Percentiles rank a stretch among this genome's conserved stretches.
These are phyloP conservation scores for Mucor saturninus DNA, from an alignment of 371 early-diverging fungal genomes.

Conservation along the genomic window DNA sequence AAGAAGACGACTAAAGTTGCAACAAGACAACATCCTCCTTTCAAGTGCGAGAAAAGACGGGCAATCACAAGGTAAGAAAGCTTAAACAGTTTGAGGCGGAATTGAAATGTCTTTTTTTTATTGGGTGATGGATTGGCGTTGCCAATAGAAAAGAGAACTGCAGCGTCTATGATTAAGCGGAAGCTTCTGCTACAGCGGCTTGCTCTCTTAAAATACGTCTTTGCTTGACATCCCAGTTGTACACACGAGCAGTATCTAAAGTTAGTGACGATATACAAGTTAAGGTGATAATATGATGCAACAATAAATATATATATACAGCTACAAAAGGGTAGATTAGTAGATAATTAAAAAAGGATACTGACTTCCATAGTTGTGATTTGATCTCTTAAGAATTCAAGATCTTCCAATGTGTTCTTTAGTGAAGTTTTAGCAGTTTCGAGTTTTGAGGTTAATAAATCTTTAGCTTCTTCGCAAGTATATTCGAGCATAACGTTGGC, in stretches of 20 bases:
- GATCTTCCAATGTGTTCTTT: constrained; percentile 83
- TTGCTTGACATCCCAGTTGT: constrained; percentile 96
- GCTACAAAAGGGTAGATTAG: not conserved
- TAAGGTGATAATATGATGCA: constrained; percentile 10
- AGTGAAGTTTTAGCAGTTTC: constrained; percentile 73
- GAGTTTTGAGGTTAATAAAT: constrained; percentile 79
- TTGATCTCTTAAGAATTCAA: constrained; percentile 93
- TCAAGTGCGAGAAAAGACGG: no score
- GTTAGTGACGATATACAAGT: constrained; percentile 11
- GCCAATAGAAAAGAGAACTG: no score
- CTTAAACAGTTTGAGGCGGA: no score
- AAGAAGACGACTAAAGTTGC: no score
- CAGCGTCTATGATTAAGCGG: constrained; percentile 11
- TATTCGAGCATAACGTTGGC: constrained; percentile 98
- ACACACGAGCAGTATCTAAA: constrained; percentile 90
- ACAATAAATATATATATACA: not conserved
- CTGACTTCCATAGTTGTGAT: constrained; percentile 99
- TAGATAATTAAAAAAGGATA: constrained; percentile 47
- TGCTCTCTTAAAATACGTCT: constrained; percentile 61
- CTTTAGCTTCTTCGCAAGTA: constrained; percentile 86
- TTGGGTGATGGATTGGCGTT: no score
- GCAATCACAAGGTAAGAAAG: no score
- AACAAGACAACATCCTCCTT: no score
- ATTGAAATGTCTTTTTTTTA: no score
- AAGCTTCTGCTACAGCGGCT: constrained; percentile 28